A percentile compares a stretch with the other conserved stretches of the same genome.
phyloP scores from a whole-genome alignment of 192 early-diverging fungal genomes.

The Physocladia obscura region DNA sequence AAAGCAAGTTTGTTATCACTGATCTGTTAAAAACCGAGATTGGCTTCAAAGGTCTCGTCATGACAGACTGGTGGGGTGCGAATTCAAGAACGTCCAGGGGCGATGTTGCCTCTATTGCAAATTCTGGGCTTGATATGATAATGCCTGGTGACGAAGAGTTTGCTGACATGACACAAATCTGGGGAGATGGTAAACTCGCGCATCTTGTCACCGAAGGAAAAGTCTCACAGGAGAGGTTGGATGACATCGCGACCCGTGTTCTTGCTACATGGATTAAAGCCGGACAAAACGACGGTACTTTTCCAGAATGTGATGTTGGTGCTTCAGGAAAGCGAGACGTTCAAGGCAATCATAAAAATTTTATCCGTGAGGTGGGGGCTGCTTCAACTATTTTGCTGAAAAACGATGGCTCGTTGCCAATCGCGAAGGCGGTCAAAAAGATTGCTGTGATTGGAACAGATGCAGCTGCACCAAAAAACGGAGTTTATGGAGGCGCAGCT shows the following conservation, averaged over 20 bases:
- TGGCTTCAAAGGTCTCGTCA: constrained; percentile 63
- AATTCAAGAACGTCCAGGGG: too few relatives aligned
- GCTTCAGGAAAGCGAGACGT: constrained; percentile 30
- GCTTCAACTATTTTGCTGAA: constrained; percentile 51
- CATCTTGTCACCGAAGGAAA: too few relatives aligned
- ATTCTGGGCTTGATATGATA: constrained; percentile 56
- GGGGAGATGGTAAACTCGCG: too few relatives aligned
- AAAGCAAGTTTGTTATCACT: constrained; percentile 49
- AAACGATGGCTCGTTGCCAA: constrained; percentile 43
- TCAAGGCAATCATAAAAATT: constrained; percentile 35
- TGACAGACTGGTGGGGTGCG: constrained; percentile 62
- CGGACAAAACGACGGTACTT: constrained; percentile 32
- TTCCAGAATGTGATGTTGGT: constrained; percentile 9
- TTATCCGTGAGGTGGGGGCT: constrained; percentile 49
- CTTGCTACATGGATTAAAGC: constrained; percentile 43
- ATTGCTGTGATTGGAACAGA: constrained; percentile 50
- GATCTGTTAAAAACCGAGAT: constrained; percentile 47
- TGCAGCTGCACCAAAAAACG: constrained; percentile 38
- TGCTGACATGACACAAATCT: not conserved
- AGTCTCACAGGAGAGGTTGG: constrained; percentile 35
- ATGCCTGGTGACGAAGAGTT: constrained; percentile 49
- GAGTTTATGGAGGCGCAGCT: too few relatives aligned
- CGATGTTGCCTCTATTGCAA: constrained; percentile 44
- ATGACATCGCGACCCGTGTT: constrained; percentile 55
- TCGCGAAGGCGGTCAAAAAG: constrained; percentile 21